Evolutionary conservation across 441 rosid genomes (phyloP).

Genomic region (Erodium moschatum): DNA sequence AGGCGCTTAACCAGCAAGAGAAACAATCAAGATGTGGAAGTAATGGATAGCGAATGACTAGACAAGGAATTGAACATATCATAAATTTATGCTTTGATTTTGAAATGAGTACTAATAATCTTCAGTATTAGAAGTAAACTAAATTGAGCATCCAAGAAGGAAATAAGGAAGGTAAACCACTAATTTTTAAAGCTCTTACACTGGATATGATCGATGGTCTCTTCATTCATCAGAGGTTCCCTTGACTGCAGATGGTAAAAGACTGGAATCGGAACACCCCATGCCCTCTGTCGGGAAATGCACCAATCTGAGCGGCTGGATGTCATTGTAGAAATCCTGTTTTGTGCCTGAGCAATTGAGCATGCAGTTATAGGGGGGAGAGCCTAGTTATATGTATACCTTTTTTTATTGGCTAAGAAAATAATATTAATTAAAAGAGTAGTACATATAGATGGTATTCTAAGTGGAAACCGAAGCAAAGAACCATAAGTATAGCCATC

Average conservation of each 20-base stretch:
- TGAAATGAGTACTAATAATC: constrained; percentile 9
- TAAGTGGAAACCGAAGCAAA: neutral
- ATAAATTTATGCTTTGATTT: constrained; percentile 6
- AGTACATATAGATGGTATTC: neutral
- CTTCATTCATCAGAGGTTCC: constrained; percentile 89
- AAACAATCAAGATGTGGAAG: constrained; percentile 1
- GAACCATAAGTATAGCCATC: neutral
- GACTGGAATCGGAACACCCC: constrained; percentile 98
- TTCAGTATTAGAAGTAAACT: neutral
- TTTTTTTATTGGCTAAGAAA: neutral
- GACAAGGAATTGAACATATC: constrained; percentile 2
- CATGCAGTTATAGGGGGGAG: constrained; percentile 10
- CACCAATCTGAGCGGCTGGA: constrained; percentile 97
- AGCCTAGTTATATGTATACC: neutral
- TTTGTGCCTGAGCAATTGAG: constrained; percentile 54
- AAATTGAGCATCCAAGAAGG: neutral
- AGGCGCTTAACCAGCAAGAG: neutral
- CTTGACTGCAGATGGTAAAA: constrained; percentile 67
- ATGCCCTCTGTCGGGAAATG: constrained; percentile 91
- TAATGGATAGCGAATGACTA: neutral
- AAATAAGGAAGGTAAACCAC: constrained; percentile 7
- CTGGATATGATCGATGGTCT: constrained; percentile 71
- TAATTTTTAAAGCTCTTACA: constrained; percentile 39
- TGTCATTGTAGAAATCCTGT: constrained; percentile 88
- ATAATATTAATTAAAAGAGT: neutral